Evolutionary conservation across 495 filamentous ascomycete species (phyloP), one percentile per base, ranked within the genome.

Genomic region (Penicillium turbatum): DNA sequence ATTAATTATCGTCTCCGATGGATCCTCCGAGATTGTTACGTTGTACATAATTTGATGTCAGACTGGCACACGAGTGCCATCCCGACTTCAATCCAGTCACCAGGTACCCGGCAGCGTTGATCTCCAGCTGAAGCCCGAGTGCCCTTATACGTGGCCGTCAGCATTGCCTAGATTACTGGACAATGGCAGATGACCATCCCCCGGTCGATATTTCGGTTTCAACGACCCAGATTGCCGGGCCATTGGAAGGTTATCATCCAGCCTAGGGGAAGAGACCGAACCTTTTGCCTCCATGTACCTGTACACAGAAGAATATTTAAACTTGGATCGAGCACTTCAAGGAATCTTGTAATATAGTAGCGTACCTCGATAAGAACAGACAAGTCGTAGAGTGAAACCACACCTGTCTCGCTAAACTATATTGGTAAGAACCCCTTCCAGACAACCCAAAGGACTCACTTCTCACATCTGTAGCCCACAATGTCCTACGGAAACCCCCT

Each of bases 401-500:
- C 21, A 24, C 21, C 21, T 11, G 12, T 27, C 36, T 55, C 13
- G 4, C 16, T 13, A 26, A 13, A n/a, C 27, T n/a, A 5, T 24
- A 24, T 24, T 4, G 37, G 52, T 48, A 37, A 35, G 43, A 26
- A 12, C 13, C 32, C 32, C 17, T n/a, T 21, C 10, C 30, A 21
- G 2, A 19, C 5, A 34, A 16, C n/a, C 11, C 1, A 26, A 11
- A 32, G 21, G 29, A 40, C 21, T 17, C 4, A 12, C n/a, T 26
- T 12, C 37, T 56, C 17, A 55, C 37, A 46, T 16, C 10, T 7
- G 34, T 29, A 57, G 44, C 27, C 37, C 12, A 48, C 24, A 4
- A 61, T 66, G 61, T 39, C 37, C 19, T 37, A 55, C 0, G 29
- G 47, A 39, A 41, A 36, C 11, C 63, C 60, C 12, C 58, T 62